These are phyloP conservation scores for Xylogone sp. DNA, from an alignment of 2,329 filamentous ascomycete genomes.

Conservation along the genomic window DNA sequence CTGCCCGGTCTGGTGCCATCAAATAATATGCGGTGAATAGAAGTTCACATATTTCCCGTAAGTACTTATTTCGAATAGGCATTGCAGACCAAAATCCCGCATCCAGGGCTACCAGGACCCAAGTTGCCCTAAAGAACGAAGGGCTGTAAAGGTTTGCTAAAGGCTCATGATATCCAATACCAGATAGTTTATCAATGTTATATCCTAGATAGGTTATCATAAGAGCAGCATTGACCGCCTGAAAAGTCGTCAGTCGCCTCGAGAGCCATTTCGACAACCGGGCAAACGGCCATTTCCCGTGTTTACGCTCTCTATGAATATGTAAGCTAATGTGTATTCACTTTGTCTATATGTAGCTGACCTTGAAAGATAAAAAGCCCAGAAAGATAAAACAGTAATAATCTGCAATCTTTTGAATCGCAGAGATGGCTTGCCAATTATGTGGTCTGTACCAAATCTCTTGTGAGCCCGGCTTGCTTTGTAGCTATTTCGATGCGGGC, in stretches of 20 bases:
- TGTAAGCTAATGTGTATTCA: constrained; percentile 4
- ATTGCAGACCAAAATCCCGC: constrained; percentile 97
- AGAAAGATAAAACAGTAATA: constrained; percentile 84
- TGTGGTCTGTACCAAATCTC: constrained; percentile 61
- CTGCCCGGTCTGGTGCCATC: constrained; percentile 85
- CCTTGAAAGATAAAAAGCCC: constrained; percentile 71
- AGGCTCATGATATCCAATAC: constrained; percentile 84
- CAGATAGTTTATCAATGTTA: constrained; percentile 87
- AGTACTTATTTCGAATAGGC: constrained; percentile 73
- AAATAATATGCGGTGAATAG: constrained; percentile 85
- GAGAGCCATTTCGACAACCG: constrained; percentile 66
- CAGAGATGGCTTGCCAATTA: constrained; percentile 83
- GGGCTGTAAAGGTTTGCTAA: constrained; percentile 86
- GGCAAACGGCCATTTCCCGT: constrained; percentile 74
- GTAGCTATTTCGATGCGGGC: too few relatives aligned
- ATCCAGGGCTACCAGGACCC: constrained; percentile 86
- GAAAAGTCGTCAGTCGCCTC: constrained; percentile 74
- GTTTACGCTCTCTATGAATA: constrained; percentile 64
- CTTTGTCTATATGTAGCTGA: constrained; percentile 49
- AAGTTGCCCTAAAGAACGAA: constrained; percentile 89
- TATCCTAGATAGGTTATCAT: constrained; percentile 82
- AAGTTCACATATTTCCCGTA: constrained; percentile 77
- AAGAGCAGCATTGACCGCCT: constrained; percentile 77
- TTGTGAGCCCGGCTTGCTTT: too few relatives aligned
- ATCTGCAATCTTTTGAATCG: constrained; percentile 92